A percentile compares a stretch with the other conserved stretches of the same genome.
Conservation (phyloP, 176 grass and related monocot species). For the Dactylis glomerata region DNA sequence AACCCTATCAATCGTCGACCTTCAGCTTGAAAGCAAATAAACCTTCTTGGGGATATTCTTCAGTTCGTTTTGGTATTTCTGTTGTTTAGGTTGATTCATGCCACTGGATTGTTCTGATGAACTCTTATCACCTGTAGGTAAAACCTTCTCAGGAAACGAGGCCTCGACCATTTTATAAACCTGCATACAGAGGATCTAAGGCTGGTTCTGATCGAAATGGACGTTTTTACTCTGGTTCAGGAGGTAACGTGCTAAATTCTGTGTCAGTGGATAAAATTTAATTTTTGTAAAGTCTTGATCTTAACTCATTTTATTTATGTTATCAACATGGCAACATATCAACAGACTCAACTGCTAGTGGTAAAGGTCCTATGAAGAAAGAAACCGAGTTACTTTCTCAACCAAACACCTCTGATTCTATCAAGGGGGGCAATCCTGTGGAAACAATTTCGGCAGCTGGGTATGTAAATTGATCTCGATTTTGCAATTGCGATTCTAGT, state of each 20-base stretch:
- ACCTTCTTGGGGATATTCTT: not conserved
- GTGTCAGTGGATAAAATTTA: not conserved
- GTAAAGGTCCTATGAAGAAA: conserved; percentile 51
- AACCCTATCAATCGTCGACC: not conserved
- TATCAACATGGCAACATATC: conserved; percentile 6
- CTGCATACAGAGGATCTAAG: conserved; percentile 39
- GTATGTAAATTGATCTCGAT: conserved; percentile 21
- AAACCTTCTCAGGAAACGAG: conserved; percentile 53
- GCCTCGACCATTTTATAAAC: conserved; percentile 45
- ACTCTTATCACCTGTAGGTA: conserved; percentile 35
- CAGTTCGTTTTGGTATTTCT: not conserved
- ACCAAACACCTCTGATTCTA: conserved; percentile 28
- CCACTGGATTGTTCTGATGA: not conserved
- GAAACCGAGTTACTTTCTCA: conserved; percentile 33
- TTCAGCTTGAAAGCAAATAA: not conserved
- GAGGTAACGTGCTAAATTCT: conserved; percentile 40
- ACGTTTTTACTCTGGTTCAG: conserved; percentile 17
- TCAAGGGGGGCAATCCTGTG: conserved; percentile 31
- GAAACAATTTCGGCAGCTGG: conserved; percentile 32
- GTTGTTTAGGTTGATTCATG: conserved; percentile 2
- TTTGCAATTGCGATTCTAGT: not conserved
- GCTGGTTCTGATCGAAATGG: conserved; percentile 44
- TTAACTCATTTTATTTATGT: not conserved
- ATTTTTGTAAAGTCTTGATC: not conserved
- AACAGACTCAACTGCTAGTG: conserved; percentile 23